Conservation (phyloP, 2,329 filamentous ascomycete species). For the Anisogramma anomala region DNA sequence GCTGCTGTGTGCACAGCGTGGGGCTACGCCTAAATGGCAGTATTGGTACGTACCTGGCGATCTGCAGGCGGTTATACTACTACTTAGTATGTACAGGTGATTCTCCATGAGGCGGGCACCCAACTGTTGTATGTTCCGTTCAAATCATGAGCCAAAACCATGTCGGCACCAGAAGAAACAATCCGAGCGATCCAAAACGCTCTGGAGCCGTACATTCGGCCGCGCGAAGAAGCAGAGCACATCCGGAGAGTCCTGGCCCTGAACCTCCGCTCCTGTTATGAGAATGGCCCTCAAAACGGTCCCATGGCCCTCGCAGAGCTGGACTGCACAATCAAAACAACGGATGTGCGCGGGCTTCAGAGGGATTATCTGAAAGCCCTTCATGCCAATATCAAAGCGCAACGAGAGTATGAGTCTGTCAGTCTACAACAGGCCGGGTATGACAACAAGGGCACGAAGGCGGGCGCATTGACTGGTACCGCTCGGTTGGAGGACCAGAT, state of each 20-base stretch:
- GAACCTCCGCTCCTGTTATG: conserved; percentile 38
- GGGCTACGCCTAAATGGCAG: too few relatives aligned
- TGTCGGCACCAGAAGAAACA: conserved; percentile 24
- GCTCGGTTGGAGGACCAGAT: conserved; percentile 38
- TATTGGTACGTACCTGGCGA: too few relatives aligned
- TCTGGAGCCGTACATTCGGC: conserved; percentile 42
- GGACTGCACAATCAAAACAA: conserved; percentile 24
- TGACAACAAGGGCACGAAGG: conserved; percentile 14
- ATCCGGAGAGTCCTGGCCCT: conserved; percentile 44
- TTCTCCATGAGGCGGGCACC: too few relatives aligned
- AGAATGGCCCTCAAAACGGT: conserved; percentile 29
- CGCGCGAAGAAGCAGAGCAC: conserved; percentile 44
- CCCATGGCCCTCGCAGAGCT: conserved; percentile 39
- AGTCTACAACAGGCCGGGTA: conserved; percentile 19
- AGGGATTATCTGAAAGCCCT: conserved; percentile 45
- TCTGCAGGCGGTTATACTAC: too few relatives aligned
- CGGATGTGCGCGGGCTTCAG: conserved; percentile 35
- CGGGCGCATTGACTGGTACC: conserved; percentile 2
- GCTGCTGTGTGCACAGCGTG: too few relatives aligned
- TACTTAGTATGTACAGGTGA: too few relatives aligned
- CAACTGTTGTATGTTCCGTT: too few relatives aligned
- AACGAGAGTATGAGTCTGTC: conserved; percentile 33
- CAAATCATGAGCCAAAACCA: conserved; percentile 8
- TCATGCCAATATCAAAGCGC: conserved; percentile 39
- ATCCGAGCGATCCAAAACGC: conserved; percentile 29